Percentiles rank a stretch among this genome's conserved stretches.
phyloP scores from a whole-genome alignment of 768 basidiomycete species.

The Panus rudis region DNA sequence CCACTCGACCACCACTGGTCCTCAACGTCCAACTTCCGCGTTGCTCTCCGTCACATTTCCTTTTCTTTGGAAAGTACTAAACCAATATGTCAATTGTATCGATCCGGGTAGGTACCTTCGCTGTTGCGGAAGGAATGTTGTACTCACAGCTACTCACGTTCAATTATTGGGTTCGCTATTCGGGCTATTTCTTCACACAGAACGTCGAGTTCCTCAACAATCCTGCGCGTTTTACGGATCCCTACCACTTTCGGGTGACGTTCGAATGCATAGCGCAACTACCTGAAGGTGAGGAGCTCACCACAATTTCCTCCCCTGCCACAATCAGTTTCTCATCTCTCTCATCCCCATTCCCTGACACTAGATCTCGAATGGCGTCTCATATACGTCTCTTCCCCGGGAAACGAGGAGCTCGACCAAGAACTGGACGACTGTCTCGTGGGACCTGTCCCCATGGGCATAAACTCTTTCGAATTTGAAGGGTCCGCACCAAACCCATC shows the following conservation, averaged over 20 bases:
- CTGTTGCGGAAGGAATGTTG: too few species aligned
- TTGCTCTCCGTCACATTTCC: too few species aligned
- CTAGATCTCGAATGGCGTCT: slow-evolving; percentile 97
- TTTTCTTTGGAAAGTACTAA: too few species aligned
- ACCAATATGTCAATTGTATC: slow-evolving; percentile 63
- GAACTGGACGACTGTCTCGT: slow-evolving; percentile 97
- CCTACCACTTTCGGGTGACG: slow-evolving; percentile 89
- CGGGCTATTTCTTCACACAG: slow-evolving; percentile 28
- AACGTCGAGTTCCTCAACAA: slow-evolving; percentile 91
- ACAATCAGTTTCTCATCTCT: not conserved
- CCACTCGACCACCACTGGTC: too few species aligned
- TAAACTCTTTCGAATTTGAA: slow-evolving; percentile 97
- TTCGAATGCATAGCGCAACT: slow-evolving; percentile 94
- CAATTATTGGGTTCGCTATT: not conserved
- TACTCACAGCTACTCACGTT: too few species aligned
- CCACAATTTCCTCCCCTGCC: not conserved
- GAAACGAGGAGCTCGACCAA: slow-evolving; percentile 87
- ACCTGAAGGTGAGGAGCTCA: slow-evolving; percentile 60
- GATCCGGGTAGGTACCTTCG: slow-evolving; percentile 46
- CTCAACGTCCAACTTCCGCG: too few species aligned
- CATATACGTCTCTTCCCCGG: slow-evolving; percentile 94
- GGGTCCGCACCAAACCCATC: slow-evolving; percentile 77
- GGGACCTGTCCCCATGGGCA: slow-evolving; percentile 92
- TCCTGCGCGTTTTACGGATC: slow-evolving; percentile 85
- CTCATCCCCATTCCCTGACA: not conserved